A percentile compares a stretch with the other conserved stretches of the same genome.
phyloP scores from a whole-genome alignment of 805 yeast species.

The Isabelozyma pseudorhagii region DNA sequence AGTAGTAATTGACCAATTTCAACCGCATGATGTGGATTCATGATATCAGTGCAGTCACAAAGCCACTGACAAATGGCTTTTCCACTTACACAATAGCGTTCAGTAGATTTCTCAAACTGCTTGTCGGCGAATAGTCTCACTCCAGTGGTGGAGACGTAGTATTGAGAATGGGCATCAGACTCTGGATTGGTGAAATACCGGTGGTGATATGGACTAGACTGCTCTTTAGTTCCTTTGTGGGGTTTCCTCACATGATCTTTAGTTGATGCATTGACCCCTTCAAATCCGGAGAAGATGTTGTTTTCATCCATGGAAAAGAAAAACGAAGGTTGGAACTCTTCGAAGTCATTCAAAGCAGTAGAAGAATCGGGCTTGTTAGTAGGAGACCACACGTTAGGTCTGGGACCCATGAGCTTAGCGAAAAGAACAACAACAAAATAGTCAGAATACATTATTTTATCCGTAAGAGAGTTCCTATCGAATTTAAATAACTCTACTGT shows the following conservation, averaged over 20 bases:
- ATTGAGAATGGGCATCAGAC: slow-evolving; percentile 77
- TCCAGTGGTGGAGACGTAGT: slow-evolving; percentile 66
- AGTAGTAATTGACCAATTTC: slow-evolving; percentile 51
- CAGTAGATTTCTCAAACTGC: slow-evolving; percentile 21
- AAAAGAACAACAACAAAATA: slow-evolving; percentile 67
- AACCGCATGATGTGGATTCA: slow-evolving; percentile 50
- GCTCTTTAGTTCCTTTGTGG: not conserved
- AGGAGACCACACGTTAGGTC: slow-evolving; percentile 71
- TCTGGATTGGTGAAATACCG: slow-evolving; percentile 84
- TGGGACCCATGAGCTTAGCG: slow-evolving; percentile 56
- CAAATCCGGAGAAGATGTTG: not conserved
- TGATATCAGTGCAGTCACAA: slow-evolving; percentile 80
- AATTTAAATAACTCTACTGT: slow-evolving; percentile 68
- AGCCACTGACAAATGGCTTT: slow-evolving; percentile 84
- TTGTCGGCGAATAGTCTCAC: slow-evolving; percentile 53
- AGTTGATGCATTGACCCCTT: not conserved
- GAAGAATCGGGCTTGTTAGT: slow-evolving; percentile 45
- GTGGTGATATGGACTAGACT: slow-evolving; percentile 65
- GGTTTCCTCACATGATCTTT: not conserved
- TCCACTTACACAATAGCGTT: slow-evolving; percentile 55
- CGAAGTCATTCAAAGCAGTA: not conserved
- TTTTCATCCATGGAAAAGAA: not conserved
- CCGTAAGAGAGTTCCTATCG: slow-evolving; percentile 60
- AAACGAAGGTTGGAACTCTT: not conserved
- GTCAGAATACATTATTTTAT: slow-evolving; percentile 58